Base-by-base conservation (phyloP, 78 protist species). In the Cavenderia fasciculata region DNA sequence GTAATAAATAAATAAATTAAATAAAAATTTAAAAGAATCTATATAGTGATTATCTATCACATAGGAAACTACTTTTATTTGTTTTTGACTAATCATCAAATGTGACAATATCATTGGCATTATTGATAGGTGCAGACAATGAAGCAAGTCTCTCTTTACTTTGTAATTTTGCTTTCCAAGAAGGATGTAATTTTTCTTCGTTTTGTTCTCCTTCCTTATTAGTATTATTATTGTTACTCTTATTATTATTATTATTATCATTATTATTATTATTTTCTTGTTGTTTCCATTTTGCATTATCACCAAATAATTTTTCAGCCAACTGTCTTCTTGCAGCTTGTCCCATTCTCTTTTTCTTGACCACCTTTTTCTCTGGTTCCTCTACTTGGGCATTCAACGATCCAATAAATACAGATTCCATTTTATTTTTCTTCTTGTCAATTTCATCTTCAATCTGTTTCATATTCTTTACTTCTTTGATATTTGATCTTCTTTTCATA, bases 181-280 rank as follows among this genome's bases (percentile, higher is more conserved):
- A 70, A 47, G 76, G 76, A 70, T 70, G 76, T 29, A 49, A 43
- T 27, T 66, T 66, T 66, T 66, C 74, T 23, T 34, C 46, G 18
- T 31, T 0, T 6, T 0, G 16, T 63, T 18, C 3, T 59, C 33
- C 33, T n/a, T 14, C 7, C 4, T 40, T 38, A 8, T 63, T 7
- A 36, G 6, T 63, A 23, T 43, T 25, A 23, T 27, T 65, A 65
- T 65, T 41, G 33, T 59, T 19, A 19, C 8, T 29, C 36, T 65
- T 41, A 65, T 41, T 41, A 41, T 65, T 36, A 21, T 65, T 41
- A 46, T 29, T 47, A 33, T n/a, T 29, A 1, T 70, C 47, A 36
- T 25, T 70, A 19, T 36, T 56, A 14, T 56, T 56, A 5, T 56
- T 16, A 59, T 59, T 6, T 31, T 31, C 68, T 31, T 5, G 18